Evolutionary conservation across 2,329 filamentous ascomycete species (phyloP).

Genomic region (Hypoxylon sp.): DNA sequence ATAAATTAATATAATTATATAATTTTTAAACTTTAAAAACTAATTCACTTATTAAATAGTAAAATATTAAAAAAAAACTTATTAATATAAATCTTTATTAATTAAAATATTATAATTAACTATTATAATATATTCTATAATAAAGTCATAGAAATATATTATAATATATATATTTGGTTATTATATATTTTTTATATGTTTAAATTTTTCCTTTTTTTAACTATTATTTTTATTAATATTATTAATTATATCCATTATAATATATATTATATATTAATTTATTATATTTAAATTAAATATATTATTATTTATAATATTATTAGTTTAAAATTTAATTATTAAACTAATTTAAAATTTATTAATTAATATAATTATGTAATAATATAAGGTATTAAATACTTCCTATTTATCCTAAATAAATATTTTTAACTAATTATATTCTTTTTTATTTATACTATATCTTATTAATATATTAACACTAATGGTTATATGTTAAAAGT

Average conservation of each 20-base stretch:
- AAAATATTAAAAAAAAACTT: neutral
- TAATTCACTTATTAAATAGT: no score
- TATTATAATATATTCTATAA: neutral
- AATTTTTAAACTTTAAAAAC: neutral
- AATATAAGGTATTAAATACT: no score
- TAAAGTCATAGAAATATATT: neutral
- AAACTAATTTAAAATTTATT: no score
- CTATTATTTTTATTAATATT: neutral
- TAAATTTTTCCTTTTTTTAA: neutral
- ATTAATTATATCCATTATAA: no score
- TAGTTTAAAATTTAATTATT: no score
- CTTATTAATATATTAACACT: neutral
- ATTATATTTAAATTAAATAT: no score
- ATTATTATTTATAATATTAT: no score
- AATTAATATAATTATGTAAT: no score
- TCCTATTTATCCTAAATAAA: no score
- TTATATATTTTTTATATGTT: conserved; percentile 2
- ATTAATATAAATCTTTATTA: conserved; percentile 3
- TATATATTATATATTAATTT: no score
- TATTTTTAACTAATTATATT: no score
- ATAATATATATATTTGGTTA: conserved; percentile 6
- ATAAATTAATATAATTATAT: neutral
- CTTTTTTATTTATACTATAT: neutral
- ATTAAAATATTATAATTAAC: conserved; percentile 4
- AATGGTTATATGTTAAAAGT: neutral